Base-by-base conservation (phyloP, 2,329 filamentous ascomycete genomes). In the Chaetomium sp. region DNA sequence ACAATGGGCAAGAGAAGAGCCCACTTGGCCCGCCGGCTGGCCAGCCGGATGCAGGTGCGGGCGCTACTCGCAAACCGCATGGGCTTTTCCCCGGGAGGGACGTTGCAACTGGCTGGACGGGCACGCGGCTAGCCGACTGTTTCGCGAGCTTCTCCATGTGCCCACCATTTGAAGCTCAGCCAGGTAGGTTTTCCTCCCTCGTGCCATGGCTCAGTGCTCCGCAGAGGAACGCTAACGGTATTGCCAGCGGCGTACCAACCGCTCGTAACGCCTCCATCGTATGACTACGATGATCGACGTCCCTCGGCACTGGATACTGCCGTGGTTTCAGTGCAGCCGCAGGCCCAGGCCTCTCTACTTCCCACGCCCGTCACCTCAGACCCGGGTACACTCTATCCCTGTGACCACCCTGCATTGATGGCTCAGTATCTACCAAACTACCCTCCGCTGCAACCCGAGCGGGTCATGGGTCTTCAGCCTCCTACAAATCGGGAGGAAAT, bases 401-500 rank as follows among this genome's bases (percentile, higher is more conserved):
- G 70, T 66, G 73, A 76, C 67, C 71, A 72, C 16, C 57, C 73
- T 33, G 65, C 70, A 23, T 64, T 75, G 55, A 58, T 74, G 61
- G 65, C 70, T 31, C 70, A 72, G 33, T 74, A 75, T 65, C 72
- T 79, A 60, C 58, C 75, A 45, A 72, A 67, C 63, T 81, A 78
- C 60, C 75, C 77, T 25, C 70, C 74, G 63, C 63, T 80, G 50
- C 78, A 78, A 66, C 75, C 77, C 55, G 74, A 66, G 10, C 72
- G 70, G 9, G 58, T 66, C 16, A 54, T 68, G 31, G 64, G 67
- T 6, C 45, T 68, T 7, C 73, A 74, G 61, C 71, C 74, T 12
- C 58, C 60, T 19, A 75, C 75, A 23, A 75, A 72, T 38, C 69
- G 73, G 56, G 78, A 81, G 62, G 73, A 71, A 50, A 78, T 80